Conservation (phyloP, 805 yeast genomes). For the Saturnispora sanitii region DNA sequence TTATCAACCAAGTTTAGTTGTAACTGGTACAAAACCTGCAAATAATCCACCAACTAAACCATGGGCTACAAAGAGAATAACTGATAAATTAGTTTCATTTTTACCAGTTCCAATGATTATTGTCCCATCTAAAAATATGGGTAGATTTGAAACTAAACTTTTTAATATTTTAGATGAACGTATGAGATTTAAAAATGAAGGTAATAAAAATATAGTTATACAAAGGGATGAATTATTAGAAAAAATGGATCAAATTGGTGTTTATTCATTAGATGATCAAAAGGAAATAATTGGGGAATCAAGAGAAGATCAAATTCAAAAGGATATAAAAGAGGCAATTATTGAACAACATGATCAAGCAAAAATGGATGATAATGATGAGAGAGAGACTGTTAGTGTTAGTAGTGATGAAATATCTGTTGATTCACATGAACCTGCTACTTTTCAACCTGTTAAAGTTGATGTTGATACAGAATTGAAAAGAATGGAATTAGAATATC, state of each 20-base stretch:
- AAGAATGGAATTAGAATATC: constrained; percentile 19
- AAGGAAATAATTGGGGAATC: constrained; percentile 11
- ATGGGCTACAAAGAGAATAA: constrained; percentile 52
- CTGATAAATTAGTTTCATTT: constrained; percentile 55
- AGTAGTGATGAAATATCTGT: constrained; percentile 16
- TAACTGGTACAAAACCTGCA: constrained; percentile 45
- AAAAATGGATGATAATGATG: constrained; percentile 6
- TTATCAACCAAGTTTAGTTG: constrained; percentile 51
- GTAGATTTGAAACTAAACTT: constrained; percentile 37
- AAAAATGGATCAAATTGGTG: constrained; percentile 21
- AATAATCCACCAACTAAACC: constrained; percentile 42
- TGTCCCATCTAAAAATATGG: constrained; percentile 52
- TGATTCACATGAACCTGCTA: constrained; percentile 14
- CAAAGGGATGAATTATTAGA: constrained; percentile 15
- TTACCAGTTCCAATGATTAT: constrained; percentile 59
- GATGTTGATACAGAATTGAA: constrained; percentile 16
- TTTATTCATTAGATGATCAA: constrained; percentile 21
- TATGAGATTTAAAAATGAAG: constrained; percentile 11
- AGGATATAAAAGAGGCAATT: constrained; percentile 9
- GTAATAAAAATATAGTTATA: constrained; percentile 5
- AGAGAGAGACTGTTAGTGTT: constrained; percentile 7
- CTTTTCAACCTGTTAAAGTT: constrained; percentile 5
- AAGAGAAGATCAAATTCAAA: constrained; percentile 12
- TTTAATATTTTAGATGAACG: constrained; percentile 27
- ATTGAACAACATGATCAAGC: constrained; percentile 4